Percentiles rank a stretch among this genome's conserved stretches.
Conservation (phyloP, 2,329 filamentous ascomycete species). For the Ambrosiella beaveri region DNA sequence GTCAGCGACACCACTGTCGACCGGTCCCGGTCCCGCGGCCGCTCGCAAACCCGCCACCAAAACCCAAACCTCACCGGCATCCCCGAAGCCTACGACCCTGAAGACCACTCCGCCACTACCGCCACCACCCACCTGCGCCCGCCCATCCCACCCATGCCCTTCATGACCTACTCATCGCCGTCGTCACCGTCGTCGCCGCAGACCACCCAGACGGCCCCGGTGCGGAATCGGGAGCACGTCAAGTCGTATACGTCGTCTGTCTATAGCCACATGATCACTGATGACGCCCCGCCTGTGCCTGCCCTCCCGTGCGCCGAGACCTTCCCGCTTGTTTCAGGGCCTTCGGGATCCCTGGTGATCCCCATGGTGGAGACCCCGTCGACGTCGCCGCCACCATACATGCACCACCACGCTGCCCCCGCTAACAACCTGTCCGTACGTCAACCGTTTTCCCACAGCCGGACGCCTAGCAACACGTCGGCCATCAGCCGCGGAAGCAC, state of each 20-base stretch:
- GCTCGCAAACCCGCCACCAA: neutral
- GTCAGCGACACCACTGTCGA: neutral
- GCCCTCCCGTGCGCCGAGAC: conserved; percentile 1
- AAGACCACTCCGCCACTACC: neutral
- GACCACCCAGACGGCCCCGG: neutral
- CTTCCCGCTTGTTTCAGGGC: neutral
- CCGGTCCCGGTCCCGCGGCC: neutral
- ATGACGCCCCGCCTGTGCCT: conserved; percentile 1
- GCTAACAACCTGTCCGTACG: neutral
- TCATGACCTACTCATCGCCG: conserved; percentile 1
- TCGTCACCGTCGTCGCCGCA: neutral
- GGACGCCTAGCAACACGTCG: neutral
- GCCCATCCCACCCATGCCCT: neutral
- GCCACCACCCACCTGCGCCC: neutral
- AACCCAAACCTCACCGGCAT: conserved; percentile 4
- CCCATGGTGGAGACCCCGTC: neutral
- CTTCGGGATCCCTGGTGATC: neutral
- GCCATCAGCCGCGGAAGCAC: neutral
- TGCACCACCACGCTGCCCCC: neutral
- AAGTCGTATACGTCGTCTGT: conserved; percentile 5
- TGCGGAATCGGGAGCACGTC: neutral
- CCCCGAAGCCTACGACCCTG: conserved; percentile 1
- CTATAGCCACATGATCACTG: neutral
- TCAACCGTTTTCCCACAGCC: neutral
- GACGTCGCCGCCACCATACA: neutral